phyloP scores from a whole-genome alignment of 257 asterid species.

The Nicotiana undulata region DNA sequence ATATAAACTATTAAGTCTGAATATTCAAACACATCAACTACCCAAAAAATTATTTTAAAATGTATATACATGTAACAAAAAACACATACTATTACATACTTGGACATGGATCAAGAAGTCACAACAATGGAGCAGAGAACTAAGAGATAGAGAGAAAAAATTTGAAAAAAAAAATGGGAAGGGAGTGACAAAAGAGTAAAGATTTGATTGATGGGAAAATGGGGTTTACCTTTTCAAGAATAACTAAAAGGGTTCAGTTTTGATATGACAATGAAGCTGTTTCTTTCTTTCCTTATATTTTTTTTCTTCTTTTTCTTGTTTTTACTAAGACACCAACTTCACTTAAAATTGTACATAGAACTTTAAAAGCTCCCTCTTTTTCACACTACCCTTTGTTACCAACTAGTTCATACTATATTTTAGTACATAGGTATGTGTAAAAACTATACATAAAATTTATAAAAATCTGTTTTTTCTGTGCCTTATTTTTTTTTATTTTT shows the following conservation, averaged over 20 bases:
- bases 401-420: neutral
- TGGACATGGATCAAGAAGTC: slow-evolving; percentile 6
- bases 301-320: neutral
- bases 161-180: neutral
- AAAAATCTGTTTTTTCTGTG: neutral
- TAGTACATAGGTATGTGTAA: slow-evolving; percentile 1
- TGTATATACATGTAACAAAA: neutral
- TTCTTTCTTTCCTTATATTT: neutral
- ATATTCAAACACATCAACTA: slow-evolving; percentile 5
- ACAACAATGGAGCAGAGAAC: neutral
- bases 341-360: neutral
- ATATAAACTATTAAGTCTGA: neutral
- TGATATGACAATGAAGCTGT: slow-evolving; percentile 10
- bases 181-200: slow-evolving; percentile 12
- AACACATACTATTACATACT: slow-evolving; percentile 1
- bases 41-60: neutral
- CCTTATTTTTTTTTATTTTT: neutral
- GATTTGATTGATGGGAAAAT: slow-evolving; percentile 15
- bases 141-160: neutral
- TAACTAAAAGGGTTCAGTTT: slow-evolving; percentile 12
- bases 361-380: neutral
- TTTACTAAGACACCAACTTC: neutral
- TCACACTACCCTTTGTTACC: neutral
- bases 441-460: neutral
- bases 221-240: slow-evolving; percentile 17